phyloP scores from a whole-genome alignment of 805 yeast species.

The Sugiyamaella americana region DNA sequence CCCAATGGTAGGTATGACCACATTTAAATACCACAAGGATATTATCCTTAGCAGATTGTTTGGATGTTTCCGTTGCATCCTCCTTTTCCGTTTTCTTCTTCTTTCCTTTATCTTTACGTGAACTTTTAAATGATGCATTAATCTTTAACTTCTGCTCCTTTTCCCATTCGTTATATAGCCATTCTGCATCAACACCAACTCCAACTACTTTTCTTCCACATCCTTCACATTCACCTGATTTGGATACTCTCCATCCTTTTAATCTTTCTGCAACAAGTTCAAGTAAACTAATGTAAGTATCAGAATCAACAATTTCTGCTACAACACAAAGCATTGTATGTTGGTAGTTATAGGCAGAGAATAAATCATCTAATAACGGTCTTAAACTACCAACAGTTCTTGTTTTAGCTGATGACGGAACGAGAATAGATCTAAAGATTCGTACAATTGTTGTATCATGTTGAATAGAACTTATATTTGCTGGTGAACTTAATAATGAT shows the following conservation, averaged over 20 bases:
- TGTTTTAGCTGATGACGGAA: conserved; percentile 31
- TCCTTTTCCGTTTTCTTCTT: conserved; percentile 1
- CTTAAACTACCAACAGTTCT: conserved; percentile 57
- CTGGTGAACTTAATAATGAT: conserved; percentile 29
- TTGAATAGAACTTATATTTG: conserved; percentile 12
- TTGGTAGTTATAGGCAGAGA: conserved; percentile 60
- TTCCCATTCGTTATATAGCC: conserved; percentile 37
- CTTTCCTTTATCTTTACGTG: background rate
- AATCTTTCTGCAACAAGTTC: conserved; percentile 38
- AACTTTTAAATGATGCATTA: background rate
- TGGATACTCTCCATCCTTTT: conserved; percentile 59
- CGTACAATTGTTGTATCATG: conserved; percentile 41
- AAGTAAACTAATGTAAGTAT: conserved; percentile 45
- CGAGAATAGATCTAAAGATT: conserved; percentile 45
- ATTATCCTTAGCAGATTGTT: conserved; percentile 11
- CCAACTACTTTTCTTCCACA: conserved; percentile 80
- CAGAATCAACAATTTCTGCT: conserved; percentile 49
- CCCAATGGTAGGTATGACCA: conserved; percentile 57
- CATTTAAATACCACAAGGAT: conserved; percentile 55
- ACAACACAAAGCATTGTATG: conserved; percentile 47
- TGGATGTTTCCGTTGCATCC: background rate
- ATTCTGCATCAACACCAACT: conserved; percentile 43
- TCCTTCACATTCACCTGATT: conserved; percentile 55
- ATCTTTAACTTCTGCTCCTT: conserved; percentile 17
- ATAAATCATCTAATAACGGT: conserved; percentile 55